Percentiles rank a stretch among this genome's conserved stretches.
Conservation (phyloP, 768 basidiomycete species). For the Brasilioporus rufonigricans region DNA sequence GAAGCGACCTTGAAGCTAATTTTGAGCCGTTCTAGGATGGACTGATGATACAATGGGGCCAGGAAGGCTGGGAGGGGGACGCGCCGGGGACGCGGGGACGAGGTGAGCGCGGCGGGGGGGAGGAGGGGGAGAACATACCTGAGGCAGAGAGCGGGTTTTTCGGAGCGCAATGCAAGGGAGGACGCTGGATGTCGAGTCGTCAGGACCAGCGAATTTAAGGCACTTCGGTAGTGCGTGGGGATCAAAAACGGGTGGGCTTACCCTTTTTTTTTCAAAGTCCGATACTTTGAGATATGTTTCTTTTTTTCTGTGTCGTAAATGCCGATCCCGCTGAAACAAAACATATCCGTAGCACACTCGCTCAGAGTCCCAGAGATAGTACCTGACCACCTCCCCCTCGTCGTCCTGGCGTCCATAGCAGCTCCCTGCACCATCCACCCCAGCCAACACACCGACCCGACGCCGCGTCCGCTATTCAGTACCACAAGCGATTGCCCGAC, state of each 20-base stretch:
- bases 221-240: conserved; percentile 40
- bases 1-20: conserved; percentile 63
- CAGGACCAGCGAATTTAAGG: conserved; percentile 39
- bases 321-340: conserved; percentile 16
- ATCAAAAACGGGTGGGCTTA: conserved; percentile 36
- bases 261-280: conserved; percentile 40
- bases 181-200: conserved; percentile 30
- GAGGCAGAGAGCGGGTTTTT: conserved; percentile 35
- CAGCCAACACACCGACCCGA: no score
- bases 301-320: conserved; percentile 22
- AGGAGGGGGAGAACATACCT: conserved; percentile 40
- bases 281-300: conserved; percentile 12
- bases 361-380: no score
- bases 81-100: conserved; percentile 16
- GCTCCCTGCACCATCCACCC: no score
- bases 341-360: background rate
- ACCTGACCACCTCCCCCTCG: no score
- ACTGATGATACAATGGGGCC: conserved; percentile 80
- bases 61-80: conserved; percentile 39
- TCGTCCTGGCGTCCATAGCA: no score
- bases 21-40: conserved; percentile 74
- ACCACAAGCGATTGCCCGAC: conserved; percentile 5
- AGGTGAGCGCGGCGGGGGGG: conserved; percentile 14
- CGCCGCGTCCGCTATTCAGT: background rate
- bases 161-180: conserved; percentile 31